Evolutionary conservation across 441 rosid genomes (phyloP).

Genomic region (Geranium incanum): DNA sequence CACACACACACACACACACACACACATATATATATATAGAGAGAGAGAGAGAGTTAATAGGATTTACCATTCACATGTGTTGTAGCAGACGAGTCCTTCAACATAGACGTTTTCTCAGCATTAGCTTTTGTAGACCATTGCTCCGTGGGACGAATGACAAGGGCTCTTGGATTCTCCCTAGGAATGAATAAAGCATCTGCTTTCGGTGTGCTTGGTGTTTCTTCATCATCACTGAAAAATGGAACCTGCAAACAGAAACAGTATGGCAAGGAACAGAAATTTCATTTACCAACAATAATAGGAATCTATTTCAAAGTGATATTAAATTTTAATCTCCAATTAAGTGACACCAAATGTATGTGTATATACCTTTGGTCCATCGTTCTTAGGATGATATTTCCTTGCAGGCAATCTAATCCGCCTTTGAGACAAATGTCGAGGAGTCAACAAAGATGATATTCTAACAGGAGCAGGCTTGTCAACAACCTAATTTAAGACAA

Average conservation of each 20-base stretch:
- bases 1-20: too few species aligned
- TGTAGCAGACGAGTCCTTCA: constrained; percentile 35
- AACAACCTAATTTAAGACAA: constrained; percentile 40
- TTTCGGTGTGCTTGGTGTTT: constrained; percentile 75
- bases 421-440: constrained; percentile 75
- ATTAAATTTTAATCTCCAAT: not conserved
- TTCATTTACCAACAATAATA: not conserved
- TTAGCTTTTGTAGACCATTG: constrained; percentile 48
- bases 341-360: not conserved
- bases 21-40: too few species aligned
- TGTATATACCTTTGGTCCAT: constrained; percentile 49
- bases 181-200: constrained; percentile 88
- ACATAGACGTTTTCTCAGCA: constrained; percentile 41
- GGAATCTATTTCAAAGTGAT: not conserved
- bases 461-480: constrained; percentile 78
- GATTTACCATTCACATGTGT: constrained; percentile 54
- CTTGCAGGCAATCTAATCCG: constrained; percentile 69
- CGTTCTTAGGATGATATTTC: constrained; percentile 70
- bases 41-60: not conserved
- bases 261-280: not conserved
- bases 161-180: constrained; percentile 87
- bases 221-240: constrained; percentile 79
- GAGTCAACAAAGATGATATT: constrained; percentile 72
- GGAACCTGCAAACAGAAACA: constrained; percentile 56
- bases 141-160: constrained; percentile 62